Base-by-base conservation (phyloP, 2,329 filamentous ascomycete species). In the Pseudogymnoascus sp. region DNA sequence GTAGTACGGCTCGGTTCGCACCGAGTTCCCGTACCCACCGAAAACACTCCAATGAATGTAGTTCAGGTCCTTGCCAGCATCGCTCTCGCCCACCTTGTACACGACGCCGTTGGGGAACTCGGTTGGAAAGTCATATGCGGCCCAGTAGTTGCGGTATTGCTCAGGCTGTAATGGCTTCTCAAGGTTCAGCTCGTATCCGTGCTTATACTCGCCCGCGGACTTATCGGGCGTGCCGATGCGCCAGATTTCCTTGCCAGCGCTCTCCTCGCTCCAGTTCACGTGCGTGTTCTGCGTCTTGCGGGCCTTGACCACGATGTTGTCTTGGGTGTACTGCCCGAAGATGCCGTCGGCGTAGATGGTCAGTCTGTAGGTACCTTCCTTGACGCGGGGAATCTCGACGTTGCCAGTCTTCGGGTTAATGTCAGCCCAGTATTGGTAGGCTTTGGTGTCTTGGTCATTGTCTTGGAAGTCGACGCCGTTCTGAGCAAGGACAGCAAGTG, bases 1-100 rank as follows among this genome's bases (percentile, higher is more conserved):
- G 44, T 75, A 73, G 60, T 79, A 78, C 4, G 77, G 72, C 50
- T 77, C 73, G 1, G 76, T 72, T 0, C 81, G 76, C 3, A 76
- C 62, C 12, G 72, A 78, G 70, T 84, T 81, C 1, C 76, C 81
- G 28, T 80, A 75, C 5, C 82, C 81, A 1, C 84, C 84, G 67
- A 85, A 87, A 7, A 84, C 83, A 63, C 80, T 82, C 85, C 84
- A 88, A 70, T 88, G 85, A 3, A 87, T 80, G 63, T 86, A 86
- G 72, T 88, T 88, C 65, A 85, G 76, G 67, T 85, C 82, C 10
- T 73, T 70, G 0, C 73, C 73, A 16, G 75, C 75, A 25, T 82
- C 72, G 65, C 78, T 80, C 69, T 79, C 72, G 8, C 84, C 84
- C 1, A 88, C 79, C 12, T 79, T 78, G 73, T 82, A 88, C 21